Base-by-base conservation (phyloP, 129 eudicot species). In the Apium graveolens region DNA sequence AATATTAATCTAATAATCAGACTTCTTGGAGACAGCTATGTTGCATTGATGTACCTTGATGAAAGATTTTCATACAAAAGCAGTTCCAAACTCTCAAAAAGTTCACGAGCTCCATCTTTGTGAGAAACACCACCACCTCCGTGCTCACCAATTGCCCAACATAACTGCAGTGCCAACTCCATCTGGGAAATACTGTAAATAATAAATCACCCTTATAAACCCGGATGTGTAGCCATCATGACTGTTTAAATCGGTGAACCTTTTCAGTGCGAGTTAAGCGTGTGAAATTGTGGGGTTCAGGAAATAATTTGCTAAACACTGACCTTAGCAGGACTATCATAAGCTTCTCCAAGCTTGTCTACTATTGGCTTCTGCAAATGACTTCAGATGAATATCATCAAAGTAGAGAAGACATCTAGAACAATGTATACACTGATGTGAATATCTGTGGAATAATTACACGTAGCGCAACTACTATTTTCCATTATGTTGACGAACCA, bases 81-180 rank as follows among this genome's bases (percentile, higher is more conserved):
- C 53, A 95, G 84, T 86, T 95, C 98, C 77, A 93, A 85, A 85
- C 97, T 91, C 85, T 93, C 98, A 71, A 93, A 93, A 77, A 91
- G 98, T 83, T 93, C 97, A 76, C 97, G 96, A 73, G 98, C 97
- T 53, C 88, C 93, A 74, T 93, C 96, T 80, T 91, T 93, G 86
- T 91, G 89, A 80, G 97, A 83, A 35, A 76, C 86, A 32, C 98
- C 96, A 38, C 98, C 98, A 7, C 98, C 98, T 82, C 98, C 98
- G 83, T 95, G 85, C 79, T 95, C 98, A 78, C 98, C 98, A 76
- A 95, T 91, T 45, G 98, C 98, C 98, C 98, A 95, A 82, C 98
- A 91, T 76, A 95, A 80, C 83, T 95, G 98, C 73, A 95, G 82
- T 57, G 97, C 97, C 89, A 95, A 87, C 87, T 95, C 98, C n/a